Conservation (phyloP, 495 filamentous ascomycete species). For the Margaritispora aquatica region DNA sequence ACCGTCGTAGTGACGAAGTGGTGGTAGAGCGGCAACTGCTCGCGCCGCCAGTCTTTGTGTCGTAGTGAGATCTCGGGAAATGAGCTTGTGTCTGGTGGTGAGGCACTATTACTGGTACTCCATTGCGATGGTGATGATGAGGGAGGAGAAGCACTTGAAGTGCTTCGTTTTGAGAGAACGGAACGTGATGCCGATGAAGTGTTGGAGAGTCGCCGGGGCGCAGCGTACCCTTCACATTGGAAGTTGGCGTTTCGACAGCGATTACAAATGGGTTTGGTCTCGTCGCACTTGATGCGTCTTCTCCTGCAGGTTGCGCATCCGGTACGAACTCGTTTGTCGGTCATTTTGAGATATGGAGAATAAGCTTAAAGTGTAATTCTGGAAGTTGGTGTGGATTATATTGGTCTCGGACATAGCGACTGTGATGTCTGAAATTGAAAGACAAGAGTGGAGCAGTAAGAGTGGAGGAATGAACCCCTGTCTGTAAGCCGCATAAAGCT, state of each 20-base stretch:
- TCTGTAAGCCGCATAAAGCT: too few relatives aligned
- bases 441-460: too few relatives aligned
- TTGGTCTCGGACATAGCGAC: too few relatives aligned
- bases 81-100: background rate
- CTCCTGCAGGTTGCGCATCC: conserved; percentile 11
- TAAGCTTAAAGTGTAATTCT: too few relatives aligned
- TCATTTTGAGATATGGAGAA: too few relatives aligned
- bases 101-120: background rate
- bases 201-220: background rate
- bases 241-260: conserved; percentile 12
- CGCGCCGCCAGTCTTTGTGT: conserved; percentile 9
- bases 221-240: conserved; percentile 9
- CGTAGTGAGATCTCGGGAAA: conserved; percentile 8
- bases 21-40: conserved; percentile 17
- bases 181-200: background rate
- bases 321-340: conserved; percentile 4
- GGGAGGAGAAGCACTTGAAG: background rate
- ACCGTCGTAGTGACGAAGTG: conserved; percentile 16
- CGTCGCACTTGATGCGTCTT: conserved; percentile 13
- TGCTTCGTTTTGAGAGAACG: background rate
- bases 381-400: too few relatives aligned
- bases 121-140: too few relatives aligned
- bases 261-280: conserved; percentile 6
- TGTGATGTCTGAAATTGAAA: too few relatives aligned
- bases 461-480: too few relatives aligned